These are phyloP conservation scores for Populus tremula DNA, from an alignment of 345 rosid species.

Conservation along the genomic window DNA sequence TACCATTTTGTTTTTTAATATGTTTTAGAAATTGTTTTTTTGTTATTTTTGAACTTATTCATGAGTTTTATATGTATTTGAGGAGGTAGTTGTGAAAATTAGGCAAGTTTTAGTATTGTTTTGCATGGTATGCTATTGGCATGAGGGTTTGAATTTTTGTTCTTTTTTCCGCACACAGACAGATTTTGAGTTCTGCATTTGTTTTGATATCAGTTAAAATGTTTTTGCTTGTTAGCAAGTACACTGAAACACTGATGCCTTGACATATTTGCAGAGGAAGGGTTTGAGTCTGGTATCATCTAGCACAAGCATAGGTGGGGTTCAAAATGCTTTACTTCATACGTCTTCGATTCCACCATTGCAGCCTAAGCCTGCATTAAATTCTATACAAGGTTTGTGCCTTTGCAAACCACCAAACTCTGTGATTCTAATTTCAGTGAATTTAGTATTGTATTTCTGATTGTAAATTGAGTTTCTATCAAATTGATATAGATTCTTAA, in stretches of 20 bases:
- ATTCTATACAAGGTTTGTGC: slow-evolving; percentile 1
- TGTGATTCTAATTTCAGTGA: slow-evolving; percentile 14
- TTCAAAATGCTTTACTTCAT: slow-evolving; percentile 26
- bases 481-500: slow-evolving; percentile 7
- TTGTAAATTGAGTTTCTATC: neutral
- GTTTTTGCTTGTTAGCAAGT: neutral
- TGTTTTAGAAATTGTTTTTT: neutral
- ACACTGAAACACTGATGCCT: slow-evolving; percentile 14
- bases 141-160: neutral
- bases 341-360: slow-evolving; percentile 15
- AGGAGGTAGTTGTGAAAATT: neutral
- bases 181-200: neutral
- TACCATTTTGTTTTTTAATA: neutral
- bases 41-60: neutral
- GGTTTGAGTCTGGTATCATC: slow-evolving; percentile 26
- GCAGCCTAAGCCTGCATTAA: slow-evolving; percentile 27
- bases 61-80: neutral
- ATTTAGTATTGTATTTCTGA: neutral
- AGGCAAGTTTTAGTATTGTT: neutral
- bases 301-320: slow-evolving; percentile 21
- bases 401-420: neutral
- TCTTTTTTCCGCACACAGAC: neutral
- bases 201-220: slow-evolving; percentile 5
- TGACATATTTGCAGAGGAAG: slow-evolving; percentile 43
- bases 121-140: neutral